Conservation (phyloP, 768 basidiomycete genomes). For the Mycena pura region DNA sequence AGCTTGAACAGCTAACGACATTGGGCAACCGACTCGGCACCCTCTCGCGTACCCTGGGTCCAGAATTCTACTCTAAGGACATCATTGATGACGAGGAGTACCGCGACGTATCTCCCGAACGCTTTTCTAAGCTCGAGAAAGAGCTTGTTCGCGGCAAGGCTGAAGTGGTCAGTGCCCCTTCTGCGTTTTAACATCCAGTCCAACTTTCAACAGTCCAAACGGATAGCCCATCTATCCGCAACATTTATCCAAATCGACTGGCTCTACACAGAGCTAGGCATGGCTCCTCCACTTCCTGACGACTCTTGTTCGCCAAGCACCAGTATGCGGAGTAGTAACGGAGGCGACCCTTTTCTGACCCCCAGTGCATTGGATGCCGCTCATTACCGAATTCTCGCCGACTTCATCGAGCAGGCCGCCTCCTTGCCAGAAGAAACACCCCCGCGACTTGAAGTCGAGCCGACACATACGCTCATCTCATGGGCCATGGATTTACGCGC, state of each 20-base stretch:
- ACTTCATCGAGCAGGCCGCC: slow-evolving; percentile 50
- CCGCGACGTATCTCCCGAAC: slow-evolving; percentile 80
- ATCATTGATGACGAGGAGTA: slow-evolving; percentile 55
- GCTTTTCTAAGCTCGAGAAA: slow-evolving; percentile 81
- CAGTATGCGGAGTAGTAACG: slow-evolving; percentile 18
- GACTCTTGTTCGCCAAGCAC: slow-evolving; percentile 25
- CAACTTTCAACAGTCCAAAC: slow-evolving; percentile 60
- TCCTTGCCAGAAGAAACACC: slow-evolving; percentile 41
- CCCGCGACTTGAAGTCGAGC: slow-evolving; percentile 78
- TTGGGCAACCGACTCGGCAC: slow-evolving; percentile 68
- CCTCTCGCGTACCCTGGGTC: slow-evolving; percentile 66
- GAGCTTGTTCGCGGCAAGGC: slow-evolving; percentile 84
- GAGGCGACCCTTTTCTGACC: slow-evolving; percentile 26
- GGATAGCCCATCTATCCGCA: slow-evolving; percentile 65
- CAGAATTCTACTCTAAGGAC: slow-evolving; percentile 64
- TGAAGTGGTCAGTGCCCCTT: slow-evolving; percentile 72
- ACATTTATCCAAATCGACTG: slow-evolving; percentile 81
- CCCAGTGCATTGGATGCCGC: slow-evolving; percentile 43
- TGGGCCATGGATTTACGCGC: slow-evolving; percentile 69
- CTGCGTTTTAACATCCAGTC: background rate
- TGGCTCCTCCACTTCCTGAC: slow-evolving; percentile 51
- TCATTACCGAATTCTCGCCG: slow-evolving; percentile 65
- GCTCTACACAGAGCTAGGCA: slow-evolving; percentile 83
- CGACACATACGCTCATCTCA: slow-evolving; percentile 72
- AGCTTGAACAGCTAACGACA: slow-evolving; percentile 76